phyloP scores from a whole-genome alignment of 2,329 filamentous ascomycete genomes.

The Helotiales sp. region DNA sequence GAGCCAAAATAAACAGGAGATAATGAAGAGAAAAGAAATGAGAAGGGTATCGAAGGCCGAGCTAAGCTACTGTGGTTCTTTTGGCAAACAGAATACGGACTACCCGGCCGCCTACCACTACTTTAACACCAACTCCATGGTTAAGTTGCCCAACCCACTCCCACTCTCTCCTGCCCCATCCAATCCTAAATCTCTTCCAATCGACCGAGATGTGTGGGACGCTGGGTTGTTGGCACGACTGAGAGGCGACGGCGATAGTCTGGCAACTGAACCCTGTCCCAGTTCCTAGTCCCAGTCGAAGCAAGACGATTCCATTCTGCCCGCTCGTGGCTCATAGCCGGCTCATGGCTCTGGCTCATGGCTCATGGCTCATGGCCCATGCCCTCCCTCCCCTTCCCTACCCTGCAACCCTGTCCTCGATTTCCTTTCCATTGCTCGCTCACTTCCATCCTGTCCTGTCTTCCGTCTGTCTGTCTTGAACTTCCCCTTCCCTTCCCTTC shows the following conservation, averaged over 20 bases:
- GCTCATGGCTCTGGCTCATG: too few species aligned
- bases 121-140: background rate
- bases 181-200: constrained; percentile 8
- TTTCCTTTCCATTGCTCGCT: background rate
- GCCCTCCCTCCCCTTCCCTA: background rate
- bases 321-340: background rate
- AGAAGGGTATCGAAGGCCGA: constrained; percentile 5
- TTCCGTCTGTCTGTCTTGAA: too few species aligned
- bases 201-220: constrained; percentile 7
- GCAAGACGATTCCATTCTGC: background rate
- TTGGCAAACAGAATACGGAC: constrained; percentile 4
- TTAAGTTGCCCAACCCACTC: background rate
- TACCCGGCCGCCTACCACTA: background rate
- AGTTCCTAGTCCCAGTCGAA: too few species aligned
- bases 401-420: background rate
- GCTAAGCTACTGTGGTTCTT: background rate
- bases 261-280: constrained; percentile 1
- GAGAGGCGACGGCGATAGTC: constrained; percentile 5
- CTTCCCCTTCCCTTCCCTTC: too few species aligned
- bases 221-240: background rate
- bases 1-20: background rate
- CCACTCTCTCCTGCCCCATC: constrained; percentile 2
- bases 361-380: background rate
- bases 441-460: background rate
- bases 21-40: background rate